Base-by-base conservation (phyloP, 2,329 filamentous ascomycete species). In the Colletotrichum camelliae region DNA sequence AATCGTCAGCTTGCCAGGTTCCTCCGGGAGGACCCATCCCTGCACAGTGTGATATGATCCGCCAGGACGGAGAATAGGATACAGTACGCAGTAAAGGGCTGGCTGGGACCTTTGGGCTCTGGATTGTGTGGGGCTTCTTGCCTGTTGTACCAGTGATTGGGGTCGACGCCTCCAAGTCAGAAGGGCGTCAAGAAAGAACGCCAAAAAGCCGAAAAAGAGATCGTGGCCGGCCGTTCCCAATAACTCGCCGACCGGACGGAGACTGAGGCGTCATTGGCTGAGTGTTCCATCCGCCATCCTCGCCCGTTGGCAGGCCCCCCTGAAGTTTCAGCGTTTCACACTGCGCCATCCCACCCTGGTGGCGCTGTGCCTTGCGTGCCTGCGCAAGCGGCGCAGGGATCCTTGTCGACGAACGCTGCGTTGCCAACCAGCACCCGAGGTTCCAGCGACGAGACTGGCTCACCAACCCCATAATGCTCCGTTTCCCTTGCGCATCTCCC, bases 301-400 rank as follows among this genome's bases (percentile, higher is more conserved):
- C 33, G 24, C 69, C 68, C 61, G 52, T 62, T 75, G 70, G 73
- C 62, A 73, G 48, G 58, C 71, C 61, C 71, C 64, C 77, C 69
- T 78, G 77, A 58, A 60, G 71, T 77, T 77, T 77, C 75, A 73
- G 75, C 67, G 77, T 78, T 78, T 78, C 77, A 75, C 24, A 64
- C 72, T 69, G 71, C 61, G 72, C 75, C 75, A 69, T 75, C 68
- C 75, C 71, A 75, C 37, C 60, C 71, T 39, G 58, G 69, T 78
- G 77, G 71, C 61, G 74, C 70, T 39, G 35, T 60, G 70, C 73
- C 73, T 65, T 66, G 58, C 72, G 72, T 78, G 68, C 77, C 77
- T 78, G 77, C 77, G 77, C 77, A 77, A 78, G 77, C 58, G 33
- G 73, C 16, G n/a, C 57, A 35, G 33, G 73, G 33, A 73, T 73